phyloP scores from a whole-genome alignment of 2,329 filamentous ascomycete genomes.

The Claviceps sp. region DNA sequence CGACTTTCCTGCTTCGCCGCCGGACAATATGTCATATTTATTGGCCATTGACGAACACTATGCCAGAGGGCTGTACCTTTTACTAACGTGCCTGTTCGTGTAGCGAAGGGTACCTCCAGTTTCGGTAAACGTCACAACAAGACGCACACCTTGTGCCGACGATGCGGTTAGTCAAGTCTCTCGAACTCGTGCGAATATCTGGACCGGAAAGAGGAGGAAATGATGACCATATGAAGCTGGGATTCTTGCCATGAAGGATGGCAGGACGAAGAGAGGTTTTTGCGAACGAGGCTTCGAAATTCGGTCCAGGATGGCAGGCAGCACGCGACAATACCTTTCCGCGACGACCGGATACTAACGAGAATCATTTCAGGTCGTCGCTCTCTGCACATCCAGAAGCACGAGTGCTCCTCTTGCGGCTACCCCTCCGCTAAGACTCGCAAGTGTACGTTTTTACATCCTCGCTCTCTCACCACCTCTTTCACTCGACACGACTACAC shows the following conservation, averaged over 20 bases:
- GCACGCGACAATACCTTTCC: not conserved
- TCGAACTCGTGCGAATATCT: constrained; percentile 2
- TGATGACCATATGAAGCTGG: not conserved
- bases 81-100: constrained; percentile 16
- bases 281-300: not conserved
- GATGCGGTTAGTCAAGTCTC: constrained; percentile 65
- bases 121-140: constrained; percentile 75
- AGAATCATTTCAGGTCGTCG: constrained; percentile 54
- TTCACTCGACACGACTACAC: not conserved
- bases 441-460: constrained; percentile 67
- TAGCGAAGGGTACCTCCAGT: constrained; percentile 45
- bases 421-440: constrained; percentile 95
- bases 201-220: constrained; percentile 6
- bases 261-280: not conserved
- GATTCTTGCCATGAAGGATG: too few relatives aligned
- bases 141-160: constrained; percentile 96
- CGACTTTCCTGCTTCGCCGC: not conserved
- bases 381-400: constrained; percentile 99
- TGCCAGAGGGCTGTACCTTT: not conserved
- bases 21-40: not conserved
- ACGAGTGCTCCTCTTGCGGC: constrained; percentile 89
- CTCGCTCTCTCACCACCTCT: not conserved
- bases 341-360: not conserved
- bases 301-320: not conserved
- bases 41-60: not conserved